Base-by-base conservation (phyloP, 495 filamentous ascomycete species). In the Cladorrhinum samala region DNA sequence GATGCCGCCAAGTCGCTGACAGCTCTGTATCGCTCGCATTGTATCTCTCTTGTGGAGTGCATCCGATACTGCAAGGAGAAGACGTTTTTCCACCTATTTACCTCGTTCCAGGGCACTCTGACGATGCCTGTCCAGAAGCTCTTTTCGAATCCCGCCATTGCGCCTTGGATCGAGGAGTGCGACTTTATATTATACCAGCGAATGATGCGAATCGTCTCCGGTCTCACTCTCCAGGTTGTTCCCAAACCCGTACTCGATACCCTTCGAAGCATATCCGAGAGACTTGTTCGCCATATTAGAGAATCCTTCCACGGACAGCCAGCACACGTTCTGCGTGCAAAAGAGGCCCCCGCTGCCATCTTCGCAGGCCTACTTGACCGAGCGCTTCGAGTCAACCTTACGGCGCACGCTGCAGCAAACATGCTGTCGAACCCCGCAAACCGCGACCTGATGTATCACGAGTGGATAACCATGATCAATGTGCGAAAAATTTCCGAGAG, bases 81-180 rank as follows among this genome's bases (percentile, higher is more conserved):
- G 61, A 89, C 91, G 23, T 91, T 98, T 60, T 89, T 95, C 61
- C 88, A 91, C 59, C 84, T 95, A n/a, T 95, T 94, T 67, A 87
- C 86, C 30, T 92, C 92, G 8, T 97, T 97, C 68, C 88, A 94
- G 56, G 94, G 93, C 49, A 96, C 90, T 2, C 77, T 98, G 59
- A 97, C 93, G 14, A 91, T 95, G 64, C 94, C 94, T 2, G 90
- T 96, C n/a, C 91, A 96, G 70, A 96, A 92, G 69, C 77, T 98
- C 9, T 83, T 98, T 54, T 82, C 84, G 6, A 82, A 93, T 58
- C 87, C 86, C 2, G 82, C 79, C 50, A 74, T 98, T 45, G 88
- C 90, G 13, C 81, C 86, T 2, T 98, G 93, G 93, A 94, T 98
- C 56, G 86, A 89, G 60, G 86, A 94, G 64, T 95, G 89, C 60